Evolutionary conservation across 176 grass and related monocot species (phyloP), one percentile per base, ranked within the genome.

Genomic region (Calamus simplicifolius): DNA sequence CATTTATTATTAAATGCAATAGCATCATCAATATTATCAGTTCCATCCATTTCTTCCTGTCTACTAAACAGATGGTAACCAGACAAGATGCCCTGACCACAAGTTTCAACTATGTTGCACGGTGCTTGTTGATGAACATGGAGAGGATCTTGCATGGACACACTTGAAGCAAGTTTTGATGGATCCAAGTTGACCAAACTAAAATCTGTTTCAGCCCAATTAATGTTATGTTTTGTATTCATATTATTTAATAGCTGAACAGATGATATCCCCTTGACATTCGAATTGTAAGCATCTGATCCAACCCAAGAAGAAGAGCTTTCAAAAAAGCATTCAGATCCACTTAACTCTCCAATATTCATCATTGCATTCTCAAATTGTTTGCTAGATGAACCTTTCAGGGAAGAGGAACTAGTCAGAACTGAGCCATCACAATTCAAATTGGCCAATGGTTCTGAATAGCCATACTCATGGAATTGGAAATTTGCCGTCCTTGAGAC

Each of bases 1-100:
- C 63, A 75, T 30, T 81, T 58, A 57, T 73, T 18, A 73, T 78
- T 76, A 61, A 85, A 84, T 60, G 78, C 73, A 76, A 75, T 62
- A 57, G 50, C 62, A 58, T 80, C 80, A 19, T 84, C 81, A 19
- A 80, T 63, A 7, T 70, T 58, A 18, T 69, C 53, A 4, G 35
- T 82, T 57, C 67, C 73, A 62, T 52, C 76, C 67, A 72, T 83
- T 73, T 64, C 72, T 67, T 49, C 60, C 17, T 79, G 68, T 29
- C 52, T 56, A 8, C 29, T 60, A 0, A 50, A 27, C 29, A 57
- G 29, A 4, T 74, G 49, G 12, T 56, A 26, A 27, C 7, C 38
- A 19, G 70, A 62, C 63, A 70, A 61, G 63, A 50, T 51, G 6
- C 3, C 5, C 1, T 26, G 52, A 54, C 19, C 14, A 12, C 50